Evolutionary conservation across 768 basidiomycete genomes (phyloP).

Genomic region (Boletus rubescentipes): DNA sequence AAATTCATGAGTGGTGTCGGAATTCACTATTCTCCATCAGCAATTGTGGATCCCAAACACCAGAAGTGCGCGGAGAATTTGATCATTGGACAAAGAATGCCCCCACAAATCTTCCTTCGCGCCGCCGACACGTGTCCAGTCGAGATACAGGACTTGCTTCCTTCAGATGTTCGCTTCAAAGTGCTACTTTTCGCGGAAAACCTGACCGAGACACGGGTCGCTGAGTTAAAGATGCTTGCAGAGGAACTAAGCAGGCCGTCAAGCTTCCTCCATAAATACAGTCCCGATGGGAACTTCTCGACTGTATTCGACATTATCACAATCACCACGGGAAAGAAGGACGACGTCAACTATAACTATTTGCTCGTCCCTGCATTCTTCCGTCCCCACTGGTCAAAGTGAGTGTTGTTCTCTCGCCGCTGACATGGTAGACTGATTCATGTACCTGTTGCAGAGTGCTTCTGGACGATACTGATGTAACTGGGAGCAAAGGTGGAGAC

Average conservation of each 20-base stretch:
- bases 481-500: slow-evolving; percentile 28
- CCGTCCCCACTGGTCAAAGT: slow-evolving; percentile 3
- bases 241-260: slow-evolving; percentile 25
- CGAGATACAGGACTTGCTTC: slow-evolving; percentile 43
- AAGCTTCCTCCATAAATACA: slow-evolving; percentile 32
- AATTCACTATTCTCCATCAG: slow-evolving; percentile 40
- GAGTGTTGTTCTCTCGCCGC: background rate
- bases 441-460: slow-evolving; percentile 24
- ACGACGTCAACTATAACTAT: slow-evolving; percentile 25
- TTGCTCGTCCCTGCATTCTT: slow-evolving; percentile 28
- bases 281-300: slow-evolving; percentile 14
- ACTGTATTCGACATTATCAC: slow-evolving; percentile 34
- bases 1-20: slow-evolving; percentile 39
- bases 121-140: slow-evolving; percentile 37
- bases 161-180: slow-evolving; percentile 40
- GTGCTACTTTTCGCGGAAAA: slow-evolving; percentile 36
- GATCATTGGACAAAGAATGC: slow-evolving; percentile 40
- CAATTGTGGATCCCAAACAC: slow-evolving; percentile 33
- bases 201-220: slow-evolving; percentile 20
- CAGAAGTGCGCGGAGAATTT: slow-evolving; percentile 34
- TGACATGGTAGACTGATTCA: background rate
- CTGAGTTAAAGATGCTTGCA: slow-evolving; percentile 27
- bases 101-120: slow-evolving; percentile 35
- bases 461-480: slow-evolving; percentile 34
- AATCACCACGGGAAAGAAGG: slow-evolving; percentile 31